Evolutionary conservation across 306 rosid species (phyloP), one percentile per base, ranked within the genome.

Genomic region (Acmispon strigosus): DNA sequence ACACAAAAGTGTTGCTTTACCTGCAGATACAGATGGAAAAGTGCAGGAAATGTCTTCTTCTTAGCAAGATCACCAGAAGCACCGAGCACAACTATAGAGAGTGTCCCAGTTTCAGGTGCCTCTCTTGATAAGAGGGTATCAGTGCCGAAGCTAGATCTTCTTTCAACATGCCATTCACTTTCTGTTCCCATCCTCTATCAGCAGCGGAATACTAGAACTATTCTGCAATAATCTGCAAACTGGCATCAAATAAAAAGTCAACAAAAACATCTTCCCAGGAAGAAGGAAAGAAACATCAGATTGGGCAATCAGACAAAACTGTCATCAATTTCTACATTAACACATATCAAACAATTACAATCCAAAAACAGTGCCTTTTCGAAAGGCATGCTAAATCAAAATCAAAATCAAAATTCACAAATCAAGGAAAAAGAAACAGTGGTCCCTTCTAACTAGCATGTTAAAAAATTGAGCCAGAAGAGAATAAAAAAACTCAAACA

Each of bases 21-120:
- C 99, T 91, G 99, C 41, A 47, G 82, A 68, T 82, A 94, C 17
- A 94, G 92, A 78, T 87, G 71, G 78, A 83, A 94, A 14, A 94
- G 96, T 20, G 99, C 99, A 2, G 99, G 99, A 72, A 94, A 94
- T 39, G 99, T 94, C 87, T 94, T 94, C 89, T 91, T 94, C 79
- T 89, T 94, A 76, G 99, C 99, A 84, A 94, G 99, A 85, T 94
- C 99, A 61, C 99, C 97, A 11, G 97, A 94, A 48, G 99, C 97
- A 32, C 99, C 99, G 27, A 94, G 99, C 78, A 94, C 97, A 22
- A 91, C 47, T 27, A 94, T 89, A 54, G 97, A 84, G 54, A 94
- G 92, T 20, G 86, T 58, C 41, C 96, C 99, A 37, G 73, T 80
- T 75, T 89, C 99, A 51, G 70, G 80, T 29, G 55, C 85, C 5